These are phyloP conservation scores for Esteya vermicola DNA, from an alignment of 2,329 filamentous ascomycete species.

Conservation along the genomic window DNA sequence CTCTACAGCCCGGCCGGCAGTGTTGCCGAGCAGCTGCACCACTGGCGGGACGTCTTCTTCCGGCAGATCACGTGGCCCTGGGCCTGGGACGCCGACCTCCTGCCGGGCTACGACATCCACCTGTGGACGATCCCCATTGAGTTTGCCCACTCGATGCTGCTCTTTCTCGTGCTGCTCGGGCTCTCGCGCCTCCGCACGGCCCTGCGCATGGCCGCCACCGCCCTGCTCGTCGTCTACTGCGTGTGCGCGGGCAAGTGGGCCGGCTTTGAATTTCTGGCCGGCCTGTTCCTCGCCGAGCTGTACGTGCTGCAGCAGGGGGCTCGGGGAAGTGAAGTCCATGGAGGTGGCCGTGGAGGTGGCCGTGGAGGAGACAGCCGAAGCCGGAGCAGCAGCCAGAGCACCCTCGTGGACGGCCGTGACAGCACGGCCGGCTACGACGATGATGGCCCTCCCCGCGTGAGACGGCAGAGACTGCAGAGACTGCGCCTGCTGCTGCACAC, in stretches of 20 bases:
- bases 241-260: conserved; percentile 25
- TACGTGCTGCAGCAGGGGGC: conserved; percentile 20
- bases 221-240: conserved; percentile 22
- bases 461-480: no score
- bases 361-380: no score
- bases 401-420: not conserved
- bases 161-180: conserved; percentile 25
- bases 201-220: conserved; percentile 17
- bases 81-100: conserved; percentile 19
- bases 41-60: conserved; percentile 17
- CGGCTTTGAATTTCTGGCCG: conserved; percentile 29
- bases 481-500: not conserved
- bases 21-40: conserved; percentile 15
- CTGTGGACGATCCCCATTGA: conserved; percentile 36
- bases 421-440: no score
- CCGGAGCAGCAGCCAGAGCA: not conserved
- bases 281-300: conserved; percentile 29
- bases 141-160: conserved; percentile 28
- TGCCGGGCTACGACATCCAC: conserved; percentile 25
- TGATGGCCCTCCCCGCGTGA: no score
- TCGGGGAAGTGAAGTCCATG: no score
- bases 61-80: conserved; percentile 20
- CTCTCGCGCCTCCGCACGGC: conserved; percentile 19
- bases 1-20: conserved; percentile 14
- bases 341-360: no score